Evolutionary conservation across 1,284 basidiomycete genomes (phyloP), one percentile per base, ranked within the genome.

Genomic region (Boletellus dicymbophilus): DNA sequence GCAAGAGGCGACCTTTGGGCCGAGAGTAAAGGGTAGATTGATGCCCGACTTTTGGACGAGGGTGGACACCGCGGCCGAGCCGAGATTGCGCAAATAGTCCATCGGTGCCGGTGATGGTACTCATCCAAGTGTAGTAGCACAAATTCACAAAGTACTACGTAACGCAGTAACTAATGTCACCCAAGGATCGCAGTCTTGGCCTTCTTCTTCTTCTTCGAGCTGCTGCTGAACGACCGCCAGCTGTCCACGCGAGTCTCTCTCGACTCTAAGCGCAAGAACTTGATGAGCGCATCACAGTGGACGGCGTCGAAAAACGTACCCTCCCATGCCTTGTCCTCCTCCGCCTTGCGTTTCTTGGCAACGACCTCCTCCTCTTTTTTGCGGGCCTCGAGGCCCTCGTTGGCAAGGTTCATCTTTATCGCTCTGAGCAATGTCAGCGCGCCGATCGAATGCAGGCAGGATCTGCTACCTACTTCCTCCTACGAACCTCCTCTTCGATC

Each of bases 11-110:
- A 94, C 82, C 56, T 89, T 88, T 30, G 82, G 72, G 22, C 95
- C 95, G 20, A 98, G 80, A 5, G 85, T 81, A 65, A 96, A 98
- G 2, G 94, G 94, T 33, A 96, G 78, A 52, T 90, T 88, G 16
- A 97, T 80, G 13, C 95, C 94, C 11, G 92, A 93, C 63, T 95
- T 94, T 60, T 90, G 90, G 10, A 95, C 90, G 6, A 97, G 79
- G 18, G 88, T 83, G 8, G 92, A 90, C 10, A 93, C 90, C 1
- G 90, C 91, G n/a, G 87, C 92, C 43, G 88, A 91, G 26, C 92
- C 91, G 30, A 94, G 76, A 36, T 77, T 91, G 58, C 90, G 79
- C 52, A 95, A 74, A 65, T 93, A 93, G 59, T 95, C 91, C 92
- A 95, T 95, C 44, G n/a, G n/a, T n/a, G n/a, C n/a, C n/a, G n/a